Percentiles rank a stretch among this genome's conserved stretches.
Evolutionary conservation across 1,284 basidiomycete species (phyloP).

Genomic region (Amylostereum chailletii): DNA sequence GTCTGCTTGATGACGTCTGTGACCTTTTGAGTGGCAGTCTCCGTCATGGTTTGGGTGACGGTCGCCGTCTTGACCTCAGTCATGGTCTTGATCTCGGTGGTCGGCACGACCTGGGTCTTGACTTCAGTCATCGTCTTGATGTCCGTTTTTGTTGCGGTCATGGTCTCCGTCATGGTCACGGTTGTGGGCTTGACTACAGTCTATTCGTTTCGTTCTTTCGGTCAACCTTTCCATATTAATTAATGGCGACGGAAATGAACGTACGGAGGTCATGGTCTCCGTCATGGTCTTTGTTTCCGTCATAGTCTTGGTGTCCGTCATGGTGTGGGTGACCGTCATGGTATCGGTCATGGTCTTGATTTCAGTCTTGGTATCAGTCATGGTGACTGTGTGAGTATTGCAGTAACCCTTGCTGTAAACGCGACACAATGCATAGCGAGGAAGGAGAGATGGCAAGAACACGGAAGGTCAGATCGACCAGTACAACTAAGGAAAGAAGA

Average conservation of each 20-base stretch:
- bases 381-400: constrained; percentile 8
- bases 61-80: constrained; percentile 42
- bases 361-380: constrained; percentile 18
- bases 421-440: constrained; percentile 1
- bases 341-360: constrained; percentile 17
- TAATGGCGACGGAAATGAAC: constrained; percentile 25
- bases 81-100: constrained; percentile 24
- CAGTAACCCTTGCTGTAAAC: constrained; percentile 14
- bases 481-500: not conserved
- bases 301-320: constrained; percentile 23
- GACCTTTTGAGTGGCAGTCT: constrained; percentile 21
- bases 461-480: not conserved
- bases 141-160: constrained; percentile 28
- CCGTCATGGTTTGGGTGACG: constrained; percentile 13
- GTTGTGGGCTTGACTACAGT: constrained; percentile 22
- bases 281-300: constrained; percentile 11
- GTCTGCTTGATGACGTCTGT: constrained; percentile 10
- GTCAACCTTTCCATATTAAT: constrained; percentile 4
- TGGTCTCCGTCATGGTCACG: constrained; percentile 12
- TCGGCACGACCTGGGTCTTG: constrained; percentile 13
- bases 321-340: constrained; percentile 29
- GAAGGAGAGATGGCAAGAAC: not conserved
- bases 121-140: constrained; percentile 7
- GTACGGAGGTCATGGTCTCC: constrained; percentile 19
- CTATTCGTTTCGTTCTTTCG: not conserved